These are phyloP conservation scores for Fusarium musae DNA, from an alignment of 2,329 filamentous ascomycete species.

Conservation along the genomic window DNA sequence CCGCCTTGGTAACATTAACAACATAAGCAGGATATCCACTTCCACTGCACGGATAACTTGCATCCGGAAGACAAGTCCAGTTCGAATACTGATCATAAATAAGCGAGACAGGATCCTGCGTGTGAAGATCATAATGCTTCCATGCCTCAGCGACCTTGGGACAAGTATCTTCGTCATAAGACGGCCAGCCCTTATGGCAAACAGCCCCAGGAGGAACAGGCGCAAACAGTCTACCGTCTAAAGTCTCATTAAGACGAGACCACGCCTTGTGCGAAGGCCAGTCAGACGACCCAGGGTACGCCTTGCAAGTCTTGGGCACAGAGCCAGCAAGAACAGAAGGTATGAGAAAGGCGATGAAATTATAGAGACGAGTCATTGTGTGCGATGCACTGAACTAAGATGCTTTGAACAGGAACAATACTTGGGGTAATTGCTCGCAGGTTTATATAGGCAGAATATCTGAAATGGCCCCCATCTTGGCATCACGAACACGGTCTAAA, in stretches of 20 bases:
- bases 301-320: constrained; percentile 54
- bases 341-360: neutral
- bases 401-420: accelerated
- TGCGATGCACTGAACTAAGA: neutral
- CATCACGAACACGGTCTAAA: neutral
- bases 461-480: neutral
- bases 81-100: constrained; percentile 59
- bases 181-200: constrained; percentile 45
- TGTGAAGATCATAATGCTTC: constrained; percentile 46
- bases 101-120: constrained; percentile 46
- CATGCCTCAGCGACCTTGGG: constrained; percentile 35
- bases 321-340: neutral
- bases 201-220: constrained; percentile 52
- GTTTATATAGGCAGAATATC: constrained; percentile 12
- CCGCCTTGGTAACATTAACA: constrained; percentile 49
- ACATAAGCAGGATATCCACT: constrained; percentile 52
- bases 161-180: constrained; percentile 48
- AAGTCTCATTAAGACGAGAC: constrained; percentile 57
- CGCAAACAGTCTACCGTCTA: constrained; percentile 55
- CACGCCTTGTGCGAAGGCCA: constrained; percentile 62
- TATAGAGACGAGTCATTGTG: constrained; percentile 17
- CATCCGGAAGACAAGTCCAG: constrained; percentile 61
- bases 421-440: accelerated
- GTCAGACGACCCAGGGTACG: constrained; percentile 55
- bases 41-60: constrained; percentile 48